These are phyloP conservation scores for Avicennia marina DNA, from an alignment of 257 asterid species.

Conservation along the genomic window DNA sequence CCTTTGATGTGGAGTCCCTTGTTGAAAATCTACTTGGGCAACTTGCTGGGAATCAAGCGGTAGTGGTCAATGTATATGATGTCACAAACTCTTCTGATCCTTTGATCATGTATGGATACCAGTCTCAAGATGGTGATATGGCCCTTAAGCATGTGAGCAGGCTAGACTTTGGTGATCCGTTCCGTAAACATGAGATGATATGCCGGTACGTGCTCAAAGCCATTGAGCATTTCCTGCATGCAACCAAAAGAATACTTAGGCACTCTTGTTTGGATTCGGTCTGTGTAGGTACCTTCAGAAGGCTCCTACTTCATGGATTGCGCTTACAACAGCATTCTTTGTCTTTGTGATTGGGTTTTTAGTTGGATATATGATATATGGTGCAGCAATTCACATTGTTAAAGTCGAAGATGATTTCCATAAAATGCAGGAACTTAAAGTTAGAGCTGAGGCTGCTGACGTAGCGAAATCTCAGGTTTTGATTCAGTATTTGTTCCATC, in stretches of 20 bases:
- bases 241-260: neutral
- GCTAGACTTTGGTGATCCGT: conserved; percentile 91
- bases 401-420: conserved; percentile 75
- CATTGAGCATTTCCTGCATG: neutral
- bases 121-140: conserved; percentile 49
- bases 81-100: conserved; percentile 77
- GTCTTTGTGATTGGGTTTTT: conserved; percentile 48
- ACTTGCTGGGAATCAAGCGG: conserved; percentile 77
- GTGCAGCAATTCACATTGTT: conserved; percentile 67
- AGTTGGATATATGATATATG: conserved; percentile 55
- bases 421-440: conserved; percentile 69
- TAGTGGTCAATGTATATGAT: conserved; percentile 80
- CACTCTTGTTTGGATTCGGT: conserved; percentile 3
- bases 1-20: conserved; percentile 88
- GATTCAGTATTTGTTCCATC: neutral
- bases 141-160: conserved; percentile 63
- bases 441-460: conserved; percentile 92
- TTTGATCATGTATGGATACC: conserved; percentile 66
- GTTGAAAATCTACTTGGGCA: conserved; percentile 88
- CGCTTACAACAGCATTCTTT: conserved; percentile 49
- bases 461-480: conserved; percentile 89
- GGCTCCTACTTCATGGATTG: conserved; percentile 67
- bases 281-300: conserved; percentile 61
- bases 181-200: conserved; percentile 82
- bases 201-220: conserved; percentile 53